Conservation (phyloP, 2,329 filamentous ascomycete genomes). For the Hymenoscyphus fructigenus region DNA sequence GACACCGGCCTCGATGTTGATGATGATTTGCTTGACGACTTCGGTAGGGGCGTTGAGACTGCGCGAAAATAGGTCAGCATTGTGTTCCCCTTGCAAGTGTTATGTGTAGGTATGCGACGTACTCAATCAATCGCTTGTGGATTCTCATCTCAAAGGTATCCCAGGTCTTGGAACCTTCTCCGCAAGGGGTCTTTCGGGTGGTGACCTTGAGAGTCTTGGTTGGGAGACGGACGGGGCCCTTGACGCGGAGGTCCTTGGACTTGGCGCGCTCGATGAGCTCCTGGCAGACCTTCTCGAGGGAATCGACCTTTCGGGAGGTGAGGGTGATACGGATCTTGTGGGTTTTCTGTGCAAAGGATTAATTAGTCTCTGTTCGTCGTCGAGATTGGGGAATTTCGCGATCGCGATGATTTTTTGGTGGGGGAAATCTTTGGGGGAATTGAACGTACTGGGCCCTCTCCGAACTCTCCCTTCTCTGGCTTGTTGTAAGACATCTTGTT, state of each 20-base stretch:
- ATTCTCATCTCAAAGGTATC: conserved; percentile 99
- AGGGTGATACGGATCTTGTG: conserved; percentile 99
- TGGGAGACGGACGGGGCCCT: conserved; percentile 95
- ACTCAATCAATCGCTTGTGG: conserved; percentile 97
- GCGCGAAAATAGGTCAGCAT: conserved; percentile 10
- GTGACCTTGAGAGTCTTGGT: conserved; percentile 84
- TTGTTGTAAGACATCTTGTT: conserved; percentile 90
- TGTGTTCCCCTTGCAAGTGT: not conserved
- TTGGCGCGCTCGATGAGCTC: conserved; percentile 99
- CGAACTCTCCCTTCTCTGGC: conserved; percentile 82
- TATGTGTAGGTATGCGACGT: conserved; percentile 39
- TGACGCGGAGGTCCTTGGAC: conserved; percentile 96
- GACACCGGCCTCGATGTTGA: conserved; percentile 93
- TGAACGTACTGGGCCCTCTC: conserved; percentile 73
- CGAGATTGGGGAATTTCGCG: not conserved
- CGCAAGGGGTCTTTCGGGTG: conserved; percentile 95
- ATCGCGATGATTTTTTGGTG: not conserved
- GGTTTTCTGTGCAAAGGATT: conserved; percentile 62
- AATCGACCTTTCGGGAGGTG: conserved; percentile 88
- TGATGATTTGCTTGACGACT: conserved; percentile 94
- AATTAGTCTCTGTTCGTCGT: conserved; percentile 11
- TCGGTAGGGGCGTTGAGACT: conserved; percentile 95
- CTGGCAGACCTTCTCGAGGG: conserved; percentile 96
- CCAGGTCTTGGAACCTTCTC: conserved; percentile 99
- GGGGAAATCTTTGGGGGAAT: conserved; percentile 8